phyloP scores from a whole-genome alignment of 441 rosid genomes.

The Pelargonium fulgidum region DNA sequence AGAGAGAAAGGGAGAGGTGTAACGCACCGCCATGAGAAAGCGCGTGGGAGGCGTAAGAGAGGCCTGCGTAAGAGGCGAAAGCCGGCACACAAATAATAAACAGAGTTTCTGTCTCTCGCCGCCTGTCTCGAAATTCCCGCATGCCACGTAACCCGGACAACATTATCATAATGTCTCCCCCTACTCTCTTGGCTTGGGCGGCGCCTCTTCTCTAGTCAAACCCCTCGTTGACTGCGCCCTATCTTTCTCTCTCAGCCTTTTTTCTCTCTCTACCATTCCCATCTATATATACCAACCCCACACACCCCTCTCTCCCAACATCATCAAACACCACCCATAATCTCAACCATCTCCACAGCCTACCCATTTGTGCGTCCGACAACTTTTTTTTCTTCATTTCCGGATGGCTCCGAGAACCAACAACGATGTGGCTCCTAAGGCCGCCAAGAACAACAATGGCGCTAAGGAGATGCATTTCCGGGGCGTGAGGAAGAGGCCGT shows the following conservation, averaged over 20 bases:
- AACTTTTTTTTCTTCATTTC: no score
- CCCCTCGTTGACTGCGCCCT: constrained; percentile 1
- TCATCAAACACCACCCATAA: no score
- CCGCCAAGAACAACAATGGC: background rate
- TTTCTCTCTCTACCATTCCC: background rate
- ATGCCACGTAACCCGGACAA: constrained; percentile 4
- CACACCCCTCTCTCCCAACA: background rate
- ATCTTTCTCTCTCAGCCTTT: background rate
- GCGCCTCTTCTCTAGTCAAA: constrained; percentile 2
- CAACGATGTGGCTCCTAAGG: constrained; percentile 11
- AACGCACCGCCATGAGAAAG: background rate
- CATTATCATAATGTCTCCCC: background rate
- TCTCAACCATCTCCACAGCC: no score
- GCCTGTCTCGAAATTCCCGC: constrained; percentile 2
- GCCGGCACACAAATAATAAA: constrained; percentile 1
- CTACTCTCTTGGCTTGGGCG: background rate
- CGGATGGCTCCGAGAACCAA: constrained; percentile 39
- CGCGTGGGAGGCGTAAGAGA: background rate
- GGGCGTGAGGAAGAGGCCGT: constrained; percentile 52
- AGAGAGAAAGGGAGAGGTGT: no score
- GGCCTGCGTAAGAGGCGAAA: background rate
- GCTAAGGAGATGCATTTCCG: constrained; percentile 34
- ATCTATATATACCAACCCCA: background rate
- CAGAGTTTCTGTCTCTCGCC: background rate
- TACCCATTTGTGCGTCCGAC: no score